Conservation (phyloP, 2,329 filamentous ascomycete genomes). For the Byssothecium circinans region DNA sequence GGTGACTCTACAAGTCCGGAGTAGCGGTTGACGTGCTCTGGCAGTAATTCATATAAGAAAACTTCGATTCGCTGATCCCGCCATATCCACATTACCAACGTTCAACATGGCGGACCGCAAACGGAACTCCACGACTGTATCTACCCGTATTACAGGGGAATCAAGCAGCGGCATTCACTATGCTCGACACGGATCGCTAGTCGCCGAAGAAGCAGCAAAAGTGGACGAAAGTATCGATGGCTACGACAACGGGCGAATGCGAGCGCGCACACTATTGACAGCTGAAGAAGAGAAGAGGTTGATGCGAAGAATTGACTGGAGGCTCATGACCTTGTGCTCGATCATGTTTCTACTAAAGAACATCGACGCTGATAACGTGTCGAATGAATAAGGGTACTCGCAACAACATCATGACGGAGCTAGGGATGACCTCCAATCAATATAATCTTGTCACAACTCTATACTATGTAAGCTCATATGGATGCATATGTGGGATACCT, state of each 20-base stretch:
- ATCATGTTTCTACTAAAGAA: constrained; percentile 26
- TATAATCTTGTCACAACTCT: constrained; percentile 35
- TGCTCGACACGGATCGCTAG: constrained; percentile 14
- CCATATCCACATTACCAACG: not conserved
- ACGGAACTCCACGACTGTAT: not conserved
- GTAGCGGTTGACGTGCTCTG: not conserved
- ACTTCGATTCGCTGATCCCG: not conserved
- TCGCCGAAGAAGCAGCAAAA: not conserved
- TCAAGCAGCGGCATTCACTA: constrained; percentile 11
- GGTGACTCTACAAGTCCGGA: not conserved
- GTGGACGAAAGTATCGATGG: constrained; percentile 8
- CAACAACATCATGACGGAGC: constrained; percentile 21
- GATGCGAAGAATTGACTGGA: constrained; percentile 22
- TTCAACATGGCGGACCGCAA: constrained; percentile 2
- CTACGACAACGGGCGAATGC: constrained; percentile 17
- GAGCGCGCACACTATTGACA: constrained; percentile 15
- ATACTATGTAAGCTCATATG: constrained; percentile 33
- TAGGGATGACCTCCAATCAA: constrained; percentile 23
- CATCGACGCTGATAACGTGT: constrained; percentile 25
- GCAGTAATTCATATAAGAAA: no score
- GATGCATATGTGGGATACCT: not conserved
- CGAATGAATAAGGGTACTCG: constrained; percentile 22
- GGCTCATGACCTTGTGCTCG: constrained; percentile 20
- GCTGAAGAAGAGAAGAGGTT: constrained; percentile 51
- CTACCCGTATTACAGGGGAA: constrained; percentile 4